These are phyloP conservation scores for Paraphaeosphaeria minitans DNA, from an alignment of 2,329 filamentous ascomycete species.

Conservation along the genomic window DNA sequence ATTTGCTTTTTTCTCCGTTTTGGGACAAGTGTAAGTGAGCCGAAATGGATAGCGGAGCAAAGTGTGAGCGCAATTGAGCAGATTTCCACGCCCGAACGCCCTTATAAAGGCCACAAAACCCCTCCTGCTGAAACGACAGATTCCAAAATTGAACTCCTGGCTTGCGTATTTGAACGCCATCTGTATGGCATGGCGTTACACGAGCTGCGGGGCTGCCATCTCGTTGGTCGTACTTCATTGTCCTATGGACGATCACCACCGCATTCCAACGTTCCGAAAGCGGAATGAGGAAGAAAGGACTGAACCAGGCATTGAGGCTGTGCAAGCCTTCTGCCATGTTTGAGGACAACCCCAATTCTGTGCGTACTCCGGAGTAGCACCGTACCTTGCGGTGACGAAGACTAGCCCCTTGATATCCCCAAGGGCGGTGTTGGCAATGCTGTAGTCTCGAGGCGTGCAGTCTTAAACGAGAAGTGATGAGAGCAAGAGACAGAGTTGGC, in stretches of 20 bases:
- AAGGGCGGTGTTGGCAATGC: no score
- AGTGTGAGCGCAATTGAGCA: neutral
- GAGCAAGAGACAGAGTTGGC: neutral
- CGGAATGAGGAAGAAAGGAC: neutral
- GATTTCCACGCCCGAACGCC: neutral
- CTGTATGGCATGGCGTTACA: neutral
- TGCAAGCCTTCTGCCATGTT: neutral
- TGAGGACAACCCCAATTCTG: neutral
- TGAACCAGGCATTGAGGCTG: neutral
- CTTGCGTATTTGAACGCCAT: neutral
- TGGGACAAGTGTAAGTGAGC: neutral
- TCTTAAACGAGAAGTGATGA: neutral
- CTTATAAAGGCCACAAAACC: neutral
- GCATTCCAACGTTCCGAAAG: neutral
- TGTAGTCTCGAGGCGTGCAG: neutral
- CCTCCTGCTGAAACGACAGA: slow-evolving; percentile 1
- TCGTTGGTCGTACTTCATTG: neutral
- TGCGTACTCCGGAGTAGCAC: neutral
- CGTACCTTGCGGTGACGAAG: neutral
- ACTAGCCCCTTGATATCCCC: neutral
- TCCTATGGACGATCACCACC: neutral
- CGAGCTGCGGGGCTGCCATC: slow-evolving; percentile 6
- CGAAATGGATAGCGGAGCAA: neutral
- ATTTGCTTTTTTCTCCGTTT: neutral
- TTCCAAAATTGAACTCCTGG: neutral